Percentiles rank a stretch among this genome's conserved stretches.
phyloP scores from a whole-genome alignment of 345 rosid species.

The Mallotus nudiflorus region DNA sequence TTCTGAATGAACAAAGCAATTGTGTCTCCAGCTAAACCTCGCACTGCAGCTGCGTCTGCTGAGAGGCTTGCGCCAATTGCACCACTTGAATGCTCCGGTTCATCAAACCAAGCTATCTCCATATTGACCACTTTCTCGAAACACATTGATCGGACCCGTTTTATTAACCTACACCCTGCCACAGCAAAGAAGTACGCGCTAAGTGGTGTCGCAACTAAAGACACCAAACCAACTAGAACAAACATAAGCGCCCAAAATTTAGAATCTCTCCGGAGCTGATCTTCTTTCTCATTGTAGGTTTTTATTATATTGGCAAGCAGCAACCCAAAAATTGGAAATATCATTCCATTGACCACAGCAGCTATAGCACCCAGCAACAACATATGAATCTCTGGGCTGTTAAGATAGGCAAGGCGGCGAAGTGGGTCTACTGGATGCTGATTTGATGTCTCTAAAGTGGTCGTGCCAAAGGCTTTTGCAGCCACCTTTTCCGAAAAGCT shows the following conservation, averaged over 20 bases:
- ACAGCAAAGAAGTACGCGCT: slow-evolving; percentile 11
- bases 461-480: not conserved
- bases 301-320: slow-evolving; percentile 12
- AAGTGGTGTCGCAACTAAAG: not conserved
- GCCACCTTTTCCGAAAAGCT: not conserved
- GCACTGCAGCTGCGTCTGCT: slow-evolving; percentile 13
- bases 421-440: slow-evolving; percentile 1
- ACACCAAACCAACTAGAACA: not conserved
- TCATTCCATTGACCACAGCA: slow-evolving; percentile 4
- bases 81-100: slow-evolving; percentile 9
- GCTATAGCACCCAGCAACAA: slow-evolving; percentile 5
- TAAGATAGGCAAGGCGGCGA: slow-evolving; percentile 16
- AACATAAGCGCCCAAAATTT: slow-evolving; percentile 19
- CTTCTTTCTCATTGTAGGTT: slow-evolving; percentile 7
- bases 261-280: not conserved
- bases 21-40: slow-evolving; percentile 14
- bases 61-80: slow-evolving; percentile 17
- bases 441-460: not conserved
- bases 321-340: slow-evolving; percentile 12
- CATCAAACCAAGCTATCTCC: slow-evolving; percentile 19
- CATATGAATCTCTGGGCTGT: slow-evolving; percentile 9
- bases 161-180: slow-evolving; percentile 15
- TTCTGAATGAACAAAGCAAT: slow-evolving; percentile 10
- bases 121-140: slow-evolving; percentile 18
- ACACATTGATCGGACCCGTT: slow-evolving; percentile 17